Evolutionary conservation across 805 yeast species (phyloP), one percentile per base, ranked within the genome.

Genomic region (Kockiozyma suomiensis): DNA sequence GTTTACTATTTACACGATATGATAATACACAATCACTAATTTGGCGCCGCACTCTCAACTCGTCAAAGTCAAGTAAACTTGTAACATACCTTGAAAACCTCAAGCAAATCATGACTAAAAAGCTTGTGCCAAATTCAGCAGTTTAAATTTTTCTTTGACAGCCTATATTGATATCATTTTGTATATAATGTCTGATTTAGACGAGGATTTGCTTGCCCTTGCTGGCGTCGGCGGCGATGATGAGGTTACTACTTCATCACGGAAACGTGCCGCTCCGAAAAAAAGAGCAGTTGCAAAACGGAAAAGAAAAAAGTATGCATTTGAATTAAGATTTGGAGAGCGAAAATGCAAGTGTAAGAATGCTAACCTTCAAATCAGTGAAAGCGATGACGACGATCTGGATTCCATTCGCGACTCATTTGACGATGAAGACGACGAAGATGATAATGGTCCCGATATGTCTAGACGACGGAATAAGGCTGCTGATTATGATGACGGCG

Each of bases 131-230:
- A n/a, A n/a, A n/a, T n/a, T n/a, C n/a, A n/a, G n/a, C n/a, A n/a
- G n/a, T n/a, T n/a, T n/a, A n/a, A n/a, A n/a, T n/a, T n/a, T n/a
- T n/a, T n/a, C n/a, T n/a, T n/a, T n/a, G n/a, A n/a, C n/a, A n/a
- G n/a, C n/a, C n/a, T n/a, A n/a, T n/a, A n/a, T n/a, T n/a, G n/a
- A n/a, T n/a, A n/a, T n/a, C n/a, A n/a, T 7, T 19, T 3, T 19
- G 12, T 26, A 15, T n/a, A n/a, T n/a, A n/a, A 88, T 88, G 96
- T 86, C 92, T 19, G 77, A 73, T 61, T 83, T 90, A 71, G 97
- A 92, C 73, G 98, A 93, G 73, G 99, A 94, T 82, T 82, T 94
- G 77, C 82, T 93, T 72, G 98, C 97, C 21, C 82, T 94, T 69
- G 99, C 99, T 53, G 98, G 96, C 62, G 85, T 81, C 26, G 87